A percentile compares a stretch with the other conserved stretches of the same genome.
Evolutionary conservation across 345 rosid genomes (phyloP).

Genomic region (Salix brachista): DNA sequence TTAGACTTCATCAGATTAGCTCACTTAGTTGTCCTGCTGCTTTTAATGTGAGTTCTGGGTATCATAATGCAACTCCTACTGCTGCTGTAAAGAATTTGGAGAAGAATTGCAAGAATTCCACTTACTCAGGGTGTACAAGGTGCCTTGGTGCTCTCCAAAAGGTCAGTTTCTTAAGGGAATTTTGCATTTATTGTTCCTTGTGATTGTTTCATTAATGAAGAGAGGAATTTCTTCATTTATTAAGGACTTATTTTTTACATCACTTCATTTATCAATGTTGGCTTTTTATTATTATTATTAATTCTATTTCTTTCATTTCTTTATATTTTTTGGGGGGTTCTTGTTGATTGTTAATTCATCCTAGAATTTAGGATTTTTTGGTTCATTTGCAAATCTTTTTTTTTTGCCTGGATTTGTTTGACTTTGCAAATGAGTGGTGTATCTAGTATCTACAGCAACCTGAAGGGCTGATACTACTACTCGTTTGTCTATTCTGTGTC

Average conservation of each 20-base stretch:
- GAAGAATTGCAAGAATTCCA: slow-evolving; percentile 80
- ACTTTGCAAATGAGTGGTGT: neutral
- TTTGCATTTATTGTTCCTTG: slow-evolving; percentile 16
- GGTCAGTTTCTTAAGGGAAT: slow-evolving; percentile 37
- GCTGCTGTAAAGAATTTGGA: slow-evolving; percentile 81
- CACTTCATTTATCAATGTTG: neutral
- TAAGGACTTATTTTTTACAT: neutral
- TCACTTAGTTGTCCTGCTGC: slow-evolving; percentile 97
- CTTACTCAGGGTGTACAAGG: slow-evolving; percentile 89
- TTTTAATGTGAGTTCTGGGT: slow-evolving; percentile 64
- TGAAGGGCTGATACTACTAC: neutral
- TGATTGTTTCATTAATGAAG: neutral
- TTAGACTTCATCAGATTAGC: slow-evolving; percentile 89
- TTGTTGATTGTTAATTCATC: neutral
- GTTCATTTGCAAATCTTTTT: neutral
- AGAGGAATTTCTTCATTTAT: neutral
- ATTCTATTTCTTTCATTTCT: neutral
- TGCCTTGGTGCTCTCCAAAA: slow-evolving; percentile 95
- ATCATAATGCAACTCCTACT: slow-evolving; percentile 77
- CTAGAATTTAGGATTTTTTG: neutral
- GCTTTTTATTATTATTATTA: neutral
- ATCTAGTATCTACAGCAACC: neutral
- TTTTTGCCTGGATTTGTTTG: neutral
- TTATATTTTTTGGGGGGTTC: neutral
- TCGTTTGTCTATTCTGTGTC: neutral